Evolutionary conservation across 1,284 basidiomycete species (phyloP).

Genomic region (Sphagnurus paluster): DNA sequence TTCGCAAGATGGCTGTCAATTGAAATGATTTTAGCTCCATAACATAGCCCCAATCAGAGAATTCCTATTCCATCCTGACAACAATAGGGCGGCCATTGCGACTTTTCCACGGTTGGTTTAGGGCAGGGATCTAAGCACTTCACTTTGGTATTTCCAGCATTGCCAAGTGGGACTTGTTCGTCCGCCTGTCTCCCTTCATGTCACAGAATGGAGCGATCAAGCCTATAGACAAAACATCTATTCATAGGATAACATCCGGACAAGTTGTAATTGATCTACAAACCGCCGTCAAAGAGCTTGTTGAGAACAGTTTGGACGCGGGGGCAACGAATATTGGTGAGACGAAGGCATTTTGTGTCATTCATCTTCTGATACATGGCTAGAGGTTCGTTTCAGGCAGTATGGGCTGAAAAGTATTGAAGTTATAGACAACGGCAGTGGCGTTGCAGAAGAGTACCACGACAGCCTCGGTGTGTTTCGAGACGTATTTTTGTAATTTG

Average conservation of each 20-base stretch:
- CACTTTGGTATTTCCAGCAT: background rate
- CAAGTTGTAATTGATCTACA: constrained; percentile 96
- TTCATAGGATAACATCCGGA: constrained; percentile 88
- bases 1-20: background rate
- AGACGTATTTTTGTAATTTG: background rate
- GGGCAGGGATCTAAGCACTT: too few relatives aligned
- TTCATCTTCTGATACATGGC: constrained; percentile 4
- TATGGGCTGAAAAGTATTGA: constrained; percentile 87
- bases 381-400: constrained; percentile 91
- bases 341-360: constrained; percentile 21
- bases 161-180: background rate
- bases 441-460: constrained; percentile 80
- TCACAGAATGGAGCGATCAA: constrained; percentile 31
- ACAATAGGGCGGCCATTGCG: too few relatives aligned
- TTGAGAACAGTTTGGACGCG: constrained; percentile 96
- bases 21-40: background rate
- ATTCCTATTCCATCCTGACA: too few relatives aligned
- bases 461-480: constrained; percentile 67
- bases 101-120: too few relatives aligned
- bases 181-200: background rate
- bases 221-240: constrained; percentile 74
- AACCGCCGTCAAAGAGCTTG: constrained; percentile 92
- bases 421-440: constrained; percentile 91
- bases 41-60: background rate
- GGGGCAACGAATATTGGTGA: constrained; percentile 84